Base-by-base conservation (phyloP, 2,329 filamentous ascomycete genomes). In the Sclerotinia trifoliorum region DNA sequence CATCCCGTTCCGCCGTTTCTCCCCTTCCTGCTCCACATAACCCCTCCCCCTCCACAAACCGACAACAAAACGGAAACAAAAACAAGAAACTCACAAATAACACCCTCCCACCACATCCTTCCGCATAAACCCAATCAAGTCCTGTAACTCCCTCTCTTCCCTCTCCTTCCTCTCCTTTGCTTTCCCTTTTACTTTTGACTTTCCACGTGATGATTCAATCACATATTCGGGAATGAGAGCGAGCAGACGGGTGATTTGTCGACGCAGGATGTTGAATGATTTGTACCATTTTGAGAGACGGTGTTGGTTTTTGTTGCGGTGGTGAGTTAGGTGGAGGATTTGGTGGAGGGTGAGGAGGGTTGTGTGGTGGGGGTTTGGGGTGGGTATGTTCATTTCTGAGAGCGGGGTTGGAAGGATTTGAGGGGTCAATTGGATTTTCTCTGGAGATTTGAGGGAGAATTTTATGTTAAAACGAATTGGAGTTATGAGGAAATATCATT, bases 261-360 rank as follows among this genome's bases (percentile, higher is more conserved):
- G 90, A 48, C 92, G 88, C 72, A 97, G 84, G 71, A 90, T 84
- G 65, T 85, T 85, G 70, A 97, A 87, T 75, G 82, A 83, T 74
- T 88, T 86, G 87, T 91, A 98, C 94, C 94, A 99, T 76, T 88
- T 86, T 42, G 89, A 86, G 71, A 85, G 83, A 67, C 88, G 88
- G 79, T 98, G 94, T 80, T 98, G 94, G 81, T 97, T 98, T 77
- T 89, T 90, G 82, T 97, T 95, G 75, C 93, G 92, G 77, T 92
- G 88, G 79, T 89, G 86, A 74, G 96, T 86, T 72, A 91, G 85
- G 75, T 90, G 83, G 56, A 97, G 86, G 58, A 94, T 80, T 62
- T 85, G 78, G 39, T 81, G 73, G 39, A 83, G 75, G 2, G 81
- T 77, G 3, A 74, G 39, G 32, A 66, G 70, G 24, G 24, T 24